Base-by-base conservation (phyloP, 441 rosid genomes). In the Arabidopsis lyrata region DNA sequence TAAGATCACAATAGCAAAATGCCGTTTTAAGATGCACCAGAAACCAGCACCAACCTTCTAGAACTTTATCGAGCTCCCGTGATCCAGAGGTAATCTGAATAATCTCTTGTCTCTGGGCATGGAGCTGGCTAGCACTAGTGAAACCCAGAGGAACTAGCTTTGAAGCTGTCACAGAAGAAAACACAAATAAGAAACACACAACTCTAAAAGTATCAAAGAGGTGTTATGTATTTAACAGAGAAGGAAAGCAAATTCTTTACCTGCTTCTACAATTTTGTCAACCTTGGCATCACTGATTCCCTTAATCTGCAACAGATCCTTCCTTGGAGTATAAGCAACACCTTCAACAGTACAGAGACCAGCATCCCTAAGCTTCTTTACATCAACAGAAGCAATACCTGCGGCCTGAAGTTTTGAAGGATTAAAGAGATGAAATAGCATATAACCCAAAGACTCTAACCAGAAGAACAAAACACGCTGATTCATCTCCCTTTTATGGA, bases 231-330 rank as follows among this genome's bases (percentile, higher is more conserved):
- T 9, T 8, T 13, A 52, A 29, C 48, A 31, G 9, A 48, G 56
- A 55, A 61, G 18, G 13, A 55, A 39, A 50, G 78, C 16, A 54
- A 54, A 36, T 8, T 68, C 31, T 52, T 10, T 85, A 76, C 98
- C 99, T 83, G 97, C 99, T 88, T 95, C 99, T 24, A 90, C 81
- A 50, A 90, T 89, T 75, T 95, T 95, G 80, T 92, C 98, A 61
- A 92, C 98, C 75, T 92, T 95, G 63, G 98, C 95, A 68, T 95
- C 98, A 66, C 98, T 95, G 36, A 95, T 92, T 79, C 98, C 99
- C 81, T 95, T 95, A 52, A 95, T 95, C 73, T 90, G 97, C 78
- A 95, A 85, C 65, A 95, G 99, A 82, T 95, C 98, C 86, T 95
- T 95, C 80, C 99, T 85, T 1, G 98, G 95, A 56, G 95, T 85